phyloP scores from a whole-genome alignment of 805 yeast genomes.

The Lipomyces anomalus region DNA sequence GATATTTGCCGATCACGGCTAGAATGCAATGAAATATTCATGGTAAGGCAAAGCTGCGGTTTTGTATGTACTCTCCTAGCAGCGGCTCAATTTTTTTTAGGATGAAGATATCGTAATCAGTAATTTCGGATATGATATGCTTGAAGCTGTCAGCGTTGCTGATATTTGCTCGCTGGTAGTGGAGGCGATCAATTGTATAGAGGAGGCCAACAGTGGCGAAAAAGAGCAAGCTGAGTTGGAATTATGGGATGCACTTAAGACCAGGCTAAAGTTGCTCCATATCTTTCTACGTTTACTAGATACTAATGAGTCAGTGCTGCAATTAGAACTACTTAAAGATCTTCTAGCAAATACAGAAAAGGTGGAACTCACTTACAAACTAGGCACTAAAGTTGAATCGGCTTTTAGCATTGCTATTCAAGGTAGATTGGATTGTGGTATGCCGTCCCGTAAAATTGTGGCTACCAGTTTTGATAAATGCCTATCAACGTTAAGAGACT shows the following conservation, averaged over 20 bases:
- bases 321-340: background rate
- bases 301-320: background rate
- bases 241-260: background rate
- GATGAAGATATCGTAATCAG: conserved; percentile 21
- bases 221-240: too few species aligned
- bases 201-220: too few species aligned
- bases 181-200: background rate
- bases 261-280: background rate
- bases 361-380: conserved; percentile 2
- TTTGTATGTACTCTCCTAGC: background rate
- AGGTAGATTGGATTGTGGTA: conserved; percentile 19
- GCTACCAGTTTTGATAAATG: too few species aligned
- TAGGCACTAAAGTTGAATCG: conserved; percentile 1
- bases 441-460: conserved; percentile 23
- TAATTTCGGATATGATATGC: conserved; percentile 13
- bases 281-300: background rate
- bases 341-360: too few species aligned
- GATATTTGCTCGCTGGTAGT: background rate
- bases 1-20: conserved; percentile 10
- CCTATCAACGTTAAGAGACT: too few species aligned
- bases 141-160: conserved; percentile 7
- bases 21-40: conserved; percentile 10
- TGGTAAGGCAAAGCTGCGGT: conserved; percentile 10
- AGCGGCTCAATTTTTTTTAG: conserved; percentile 1
- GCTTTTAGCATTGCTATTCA: conserved; percentile 21